These are phyloP conservation scores for Vitis rupestris DNA, from an alignment of 164 flowering plant genomes.

Conservation along the genomic window DNA sequence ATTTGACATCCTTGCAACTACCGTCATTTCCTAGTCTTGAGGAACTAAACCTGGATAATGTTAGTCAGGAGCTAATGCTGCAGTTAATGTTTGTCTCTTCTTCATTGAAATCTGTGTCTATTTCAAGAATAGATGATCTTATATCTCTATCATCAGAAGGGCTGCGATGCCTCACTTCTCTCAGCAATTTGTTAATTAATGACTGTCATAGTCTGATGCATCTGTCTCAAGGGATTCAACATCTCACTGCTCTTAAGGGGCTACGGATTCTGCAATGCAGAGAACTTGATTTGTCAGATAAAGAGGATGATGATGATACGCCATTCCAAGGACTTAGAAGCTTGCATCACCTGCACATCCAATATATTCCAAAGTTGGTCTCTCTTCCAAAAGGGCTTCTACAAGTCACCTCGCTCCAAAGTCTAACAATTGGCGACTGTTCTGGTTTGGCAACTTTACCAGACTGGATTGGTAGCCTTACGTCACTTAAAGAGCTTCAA, in stretches of 20 bases:
- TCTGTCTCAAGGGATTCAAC: background rate
- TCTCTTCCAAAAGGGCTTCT: slow-evolving; percentile 1
- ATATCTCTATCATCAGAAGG: background rate
- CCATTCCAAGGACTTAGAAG: background rate
- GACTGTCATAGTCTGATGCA: background rate
- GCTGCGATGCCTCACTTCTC: background rate
- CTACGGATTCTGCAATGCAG: background rate
- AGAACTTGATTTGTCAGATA: background rate
- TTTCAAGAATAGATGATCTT: background rate
- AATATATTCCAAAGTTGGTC: background rate
- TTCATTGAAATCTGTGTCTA: background rate
- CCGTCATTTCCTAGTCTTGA: background rate
- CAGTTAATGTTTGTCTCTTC: background rate
- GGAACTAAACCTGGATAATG: background rate
- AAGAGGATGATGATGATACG: background rate
- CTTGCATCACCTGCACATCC: background rate
- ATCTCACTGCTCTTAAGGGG: background rate
- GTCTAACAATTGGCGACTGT: slow-evolving; percentile 1
- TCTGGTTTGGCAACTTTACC: slow-evolving; percentile 14
- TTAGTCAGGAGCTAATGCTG: background rate
- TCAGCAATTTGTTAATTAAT: background rate
- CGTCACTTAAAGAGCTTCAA: slow-evolving; percentile 10
- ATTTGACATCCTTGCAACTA: background rate
- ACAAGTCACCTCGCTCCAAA: background rate
- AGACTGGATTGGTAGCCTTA: slow-evolving; percentile 14